Evolutionary conservation across 2,329 filamentous ascomycete genomes (phyloP), one percentile per base, ranked within the genome.

Genomic region (Pseudogymnoascus destructans): DNA sequence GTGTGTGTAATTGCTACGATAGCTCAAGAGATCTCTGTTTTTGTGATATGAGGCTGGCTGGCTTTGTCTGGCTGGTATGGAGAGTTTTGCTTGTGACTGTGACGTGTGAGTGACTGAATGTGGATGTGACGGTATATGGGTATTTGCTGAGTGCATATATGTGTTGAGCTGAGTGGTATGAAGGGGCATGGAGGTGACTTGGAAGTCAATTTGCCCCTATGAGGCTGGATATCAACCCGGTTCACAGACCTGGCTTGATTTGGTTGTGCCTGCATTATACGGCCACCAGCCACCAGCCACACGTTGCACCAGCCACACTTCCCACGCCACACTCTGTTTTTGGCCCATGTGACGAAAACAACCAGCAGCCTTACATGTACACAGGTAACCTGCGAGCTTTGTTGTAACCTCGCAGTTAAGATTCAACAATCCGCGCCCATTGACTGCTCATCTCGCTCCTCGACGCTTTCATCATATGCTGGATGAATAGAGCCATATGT

Each of bases 401-500:
- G 35, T 52, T 52, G 42, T 52, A 52, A 52, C 42, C 23, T 52
- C 23, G 23, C 42, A 52, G 42, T 17, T 52, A 11, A 52, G 17
- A 27, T 52, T 17, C 42, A 27, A 23, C 23, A n/a, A 52, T 27
- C 23, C 23, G 25, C 42, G 23, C 42, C 42, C 42, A 52, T 52
- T 52, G 42, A 52, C 42, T 52, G 23, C 42, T 52, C 23, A 52
- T 17, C 21, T 21, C 23, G 23, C 42, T n/a, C 23, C 42, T 52
- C 5, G 42, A 9, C n/a, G 42, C 42, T 52, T 52, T 23, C 23
- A 52, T 52, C 23, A 52, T 27, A 59, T 64, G 63, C 64, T 68
- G 66, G 58, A 70, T 70, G 67, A 66, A 61, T 65, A 68, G 63
- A 65, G 64, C 63, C 57, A 58, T 64, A 55, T 58, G 46, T 63